A percentile compares a stretch with the other conserved stretches of the same genome.
Conservation (phyloP, 495 filamentous ascomycete species). For the Annulohypoxylon bovei region DNA sequence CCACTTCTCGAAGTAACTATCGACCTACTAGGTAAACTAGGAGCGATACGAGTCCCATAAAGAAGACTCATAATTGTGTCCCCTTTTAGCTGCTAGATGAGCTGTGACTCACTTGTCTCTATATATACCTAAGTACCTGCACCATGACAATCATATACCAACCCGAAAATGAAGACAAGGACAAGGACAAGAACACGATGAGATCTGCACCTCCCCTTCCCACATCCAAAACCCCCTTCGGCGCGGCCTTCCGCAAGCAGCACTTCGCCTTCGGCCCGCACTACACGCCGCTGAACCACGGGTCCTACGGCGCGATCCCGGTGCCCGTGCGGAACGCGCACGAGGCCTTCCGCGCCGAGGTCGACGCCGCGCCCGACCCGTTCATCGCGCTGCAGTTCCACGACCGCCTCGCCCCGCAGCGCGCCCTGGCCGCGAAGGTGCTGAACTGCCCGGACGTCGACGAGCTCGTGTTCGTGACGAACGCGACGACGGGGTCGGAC, state of each 20-base stretch:
- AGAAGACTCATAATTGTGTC: background rate
- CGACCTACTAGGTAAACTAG: background rate
- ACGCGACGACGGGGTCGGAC: conserved; percentile 80
- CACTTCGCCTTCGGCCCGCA: conserved; percentile 42
- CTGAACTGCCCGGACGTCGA: conserved; percentile 64
- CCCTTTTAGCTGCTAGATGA: background rate
- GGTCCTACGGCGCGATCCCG: conserved; percentile 53
- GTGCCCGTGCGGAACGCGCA: conserved; percentile 39
- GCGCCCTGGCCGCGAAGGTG: conserved; percentile 64
- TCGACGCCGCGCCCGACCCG: conserved; percentile 46
- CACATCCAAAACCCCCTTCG: conserved; percentile 30
- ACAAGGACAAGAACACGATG: background rate
- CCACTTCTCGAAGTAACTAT: background rate
- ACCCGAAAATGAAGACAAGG: background rate
- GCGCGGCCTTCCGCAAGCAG: conserved; percentile 37
- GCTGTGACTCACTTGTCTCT: background rate
- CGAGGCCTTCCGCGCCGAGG: conserved; percentile 40
- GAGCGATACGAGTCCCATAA: background rate
- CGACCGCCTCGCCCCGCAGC: conserved; percentile 64
- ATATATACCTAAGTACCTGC: background rate
- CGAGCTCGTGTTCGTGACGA: conserved; percentile 77
- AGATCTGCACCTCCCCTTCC: background rate
- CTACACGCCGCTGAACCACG: conserved; percentile 54
- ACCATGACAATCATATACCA: conserved; percentile 26
- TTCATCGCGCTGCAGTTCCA: conserved; percentile 66